phyloP scores from a whole-genome alignment of 306 rosid genomes.

The Lablab purpureus region DNA sequence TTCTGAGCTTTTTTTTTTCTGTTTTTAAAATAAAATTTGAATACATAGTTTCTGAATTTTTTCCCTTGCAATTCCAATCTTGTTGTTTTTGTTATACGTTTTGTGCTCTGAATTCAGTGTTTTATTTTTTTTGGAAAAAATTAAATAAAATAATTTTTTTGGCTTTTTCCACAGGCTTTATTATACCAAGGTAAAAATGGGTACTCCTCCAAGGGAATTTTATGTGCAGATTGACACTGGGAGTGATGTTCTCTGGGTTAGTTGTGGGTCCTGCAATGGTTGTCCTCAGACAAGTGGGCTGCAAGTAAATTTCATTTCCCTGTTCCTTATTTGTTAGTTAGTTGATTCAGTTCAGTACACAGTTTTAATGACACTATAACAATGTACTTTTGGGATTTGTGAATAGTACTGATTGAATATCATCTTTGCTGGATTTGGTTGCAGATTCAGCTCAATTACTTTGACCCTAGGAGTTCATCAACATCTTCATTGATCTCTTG shows the following conservation, averaged over 20 bases:
- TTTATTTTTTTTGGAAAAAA: background rate
- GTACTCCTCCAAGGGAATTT: slow-evolving; percentile 92
- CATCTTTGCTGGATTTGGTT: slow-evolving; percentile 33
- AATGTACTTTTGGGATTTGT: slow-evolving; percentile 15
- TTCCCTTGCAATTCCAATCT: background rate
- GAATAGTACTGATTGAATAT: background rate
- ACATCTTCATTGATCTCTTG: slow-evolving; percentile 74
- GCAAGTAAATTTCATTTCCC: slow-evolving; percentile 49
- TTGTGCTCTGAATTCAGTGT: slow-evolving; percentile 18
- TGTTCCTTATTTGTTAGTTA: background rate
- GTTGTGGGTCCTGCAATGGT: slow-evolving; percentile 88
- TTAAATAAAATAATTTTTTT: background rate
- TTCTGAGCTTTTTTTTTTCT: background rate
- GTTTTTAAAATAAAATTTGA: background rate
- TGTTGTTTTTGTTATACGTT: background rate
- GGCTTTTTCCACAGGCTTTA: slow-evolving; percentile 69
- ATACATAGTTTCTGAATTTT: background rate
- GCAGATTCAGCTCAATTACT: slow-evolving; percentile 78
- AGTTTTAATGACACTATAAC: background rate
- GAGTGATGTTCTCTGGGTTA: slow-evolving; percentile 94
- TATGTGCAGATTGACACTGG: slow-evolving; percentile 97
- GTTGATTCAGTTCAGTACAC: slow-evolving; percentile 27
- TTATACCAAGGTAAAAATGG: slow-evolving; percentile 78
- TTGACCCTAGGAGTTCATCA: slow-evolving; percentile 80
- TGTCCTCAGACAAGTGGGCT: slow-evolving; percentile 84